Percentiles rank a stretch among this genome's conserved stretches.
These are phyloP conservation scores for Fusarium sp. DNA, from an alignment of 2,329 filamentous ascomycete genomes.

Conservation along the genomic window DNA sequence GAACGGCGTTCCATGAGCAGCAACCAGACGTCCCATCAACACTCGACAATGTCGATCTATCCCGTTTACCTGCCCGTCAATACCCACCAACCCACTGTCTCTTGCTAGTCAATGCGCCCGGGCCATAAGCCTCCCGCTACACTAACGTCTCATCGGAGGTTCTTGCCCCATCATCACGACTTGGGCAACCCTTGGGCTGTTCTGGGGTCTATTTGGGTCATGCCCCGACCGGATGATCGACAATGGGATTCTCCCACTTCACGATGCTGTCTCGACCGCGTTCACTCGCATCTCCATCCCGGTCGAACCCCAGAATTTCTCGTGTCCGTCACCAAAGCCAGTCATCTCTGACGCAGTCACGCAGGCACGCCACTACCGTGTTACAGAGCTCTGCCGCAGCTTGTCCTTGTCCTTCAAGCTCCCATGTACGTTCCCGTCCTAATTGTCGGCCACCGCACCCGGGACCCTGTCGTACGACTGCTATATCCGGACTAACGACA, in stretches of 20 bases:
- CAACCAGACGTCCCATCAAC: slow-evolving; percentile 24
- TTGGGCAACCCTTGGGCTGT: slow-evolving; percentile 28
- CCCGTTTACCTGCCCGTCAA: slow-evolving; percentile 18
- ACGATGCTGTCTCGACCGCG: slow-evolving; percentile 23
- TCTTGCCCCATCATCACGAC: slow-evolving; percentile 21
- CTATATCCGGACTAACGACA: slow-evolving; percentile 37
- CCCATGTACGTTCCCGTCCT: slow-evolving; percentile 3
- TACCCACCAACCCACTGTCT: slow-evolving; percentile 27
- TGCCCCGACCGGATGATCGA: slow-evolving; percentile 18
- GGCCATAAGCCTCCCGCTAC: slow-evolving; percentile 43
- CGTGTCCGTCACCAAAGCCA: neutral
- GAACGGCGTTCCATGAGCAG: slow-evolving; percentile 11
- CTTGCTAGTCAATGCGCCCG: slow-evolving; percentile 28
- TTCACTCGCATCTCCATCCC: slow-evolving; percentile 17
- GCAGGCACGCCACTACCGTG: neutral
- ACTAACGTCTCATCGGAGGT: slow-evolving; percentile 41
- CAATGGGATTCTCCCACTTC: slow-evolving; percentile 39
- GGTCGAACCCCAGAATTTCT: slow-evolving; percentile 8
- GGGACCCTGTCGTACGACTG: slow-evolving; percentile 29
- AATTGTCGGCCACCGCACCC: slow-evolving; percentile 24
- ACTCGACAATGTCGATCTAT: slow-evolving; percentile 36
- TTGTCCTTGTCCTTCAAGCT: slow-evolving; percentile 1
- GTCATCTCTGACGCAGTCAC: neutral
- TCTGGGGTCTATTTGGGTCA: slow-evolving; percentile 23
- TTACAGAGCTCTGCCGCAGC: neutral